phyloP scores from a whole-genome alignment of 805 yeast species.

The Kuraishia hungarica region DNA sequence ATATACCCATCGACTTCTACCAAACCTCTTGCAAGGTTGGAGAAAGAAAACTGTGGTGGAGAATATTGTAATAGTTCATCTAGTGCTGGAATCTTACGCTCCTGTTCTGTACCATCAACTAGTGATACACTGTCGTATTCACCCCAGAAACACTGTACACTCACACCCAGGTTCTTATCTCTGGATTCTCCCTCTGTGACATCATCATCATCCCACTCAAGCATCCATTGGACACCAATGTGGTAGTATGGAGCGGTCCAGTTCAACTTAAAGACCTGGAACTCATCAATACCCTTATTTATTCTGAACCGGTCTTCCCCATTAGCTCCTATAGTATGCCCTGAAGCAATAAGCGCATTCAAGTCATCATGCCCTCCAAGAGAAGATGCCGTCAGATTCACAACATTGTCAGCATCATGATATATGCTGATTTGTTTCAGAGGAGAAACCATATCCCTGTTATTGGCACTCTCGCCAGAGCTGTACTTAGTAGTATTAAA shows the following conservation, averaged over 20 bases:
- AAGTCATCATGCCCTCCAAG: conserved; percentile 6
- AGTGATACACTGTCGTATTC: conserved; percentile 47
- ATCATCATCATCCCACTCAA: conserved; percentile 28
- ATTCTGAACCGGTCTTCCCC: conserved; percentile 37
- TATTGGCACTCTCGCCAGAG: conserved; percentile 17
- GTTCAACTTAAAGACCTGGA: conserved; percentile 56
- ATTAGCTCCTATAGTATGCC: conserved; percentile 29
- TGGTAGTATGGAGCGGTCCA: conserved; percentile 48
- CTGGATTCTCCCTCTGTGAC: conserved; percentile 17
- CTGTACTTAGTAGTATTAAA: conserved; percentile 44
- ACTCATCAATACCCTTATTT: conserved; percentile 52
- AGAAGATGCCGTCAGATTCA: conserved; percentile 5
- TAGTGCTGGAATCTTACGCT: conserved; percentile 55
- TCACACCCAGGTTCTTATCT: conserved; percentile 36
- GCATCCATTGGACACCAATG: conserved; percentile 67
- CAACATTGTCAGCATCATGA: conserved; percentile 19
- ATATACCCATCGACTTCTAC: conserved; percentile 33
- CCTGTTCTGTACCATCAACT: conserved; percentile 24
- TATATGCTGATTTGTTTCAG: conserved; percentile 54
- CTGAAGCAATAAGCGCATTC: conserved; percentile 28
- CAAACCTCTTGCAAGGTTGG: conserved; percentile 62
- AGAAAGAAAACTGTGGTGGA: conserved; percentile 56
- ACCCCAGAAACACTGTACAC: conserved; percentile 70
- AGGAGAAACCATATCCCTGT: conserved; percentile 38
- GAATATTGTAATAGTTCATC: conserved; percentile 62